phyloP scores from a whole-genome alignment of 768 basidiomycete genomes.

The Lactifluus echinatus region DNA sequence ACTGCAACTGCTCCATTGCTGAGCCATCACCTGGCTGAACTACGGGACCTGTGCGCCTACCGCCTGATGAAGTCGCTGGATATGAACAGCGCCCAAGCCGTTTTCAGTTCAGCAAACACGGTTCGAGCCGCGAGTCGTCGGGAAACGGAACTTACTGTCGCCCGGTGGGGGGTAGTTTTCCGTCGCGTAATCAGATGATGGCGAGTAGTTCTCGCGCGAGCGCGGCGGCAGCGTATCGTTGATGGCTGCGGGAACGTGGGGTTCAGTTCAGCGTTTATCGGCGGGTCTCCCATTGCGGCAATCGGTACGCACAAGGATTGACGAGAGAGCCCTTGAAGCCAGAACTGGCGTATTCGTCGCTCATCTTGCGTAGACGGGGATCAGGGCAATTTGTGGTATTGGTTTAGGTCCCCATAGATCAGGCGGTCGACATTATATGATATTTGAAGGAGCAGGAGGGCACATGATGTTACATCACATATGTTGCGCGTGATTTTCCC shows the following conservation, averaged over 20 bases:
- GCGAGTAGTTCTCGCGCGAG: slow-evolving; percentile 2
- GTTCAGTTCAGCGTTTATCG: background rate
- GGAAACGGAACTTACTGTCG: slow-evolving; percentile 10
- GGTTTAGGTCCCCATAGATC: background rate
- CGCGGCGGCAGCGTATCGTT: background rate
- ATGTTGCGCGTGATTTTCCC: background rate
- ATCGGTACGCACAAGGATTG: slow-evolving; percentile 9
- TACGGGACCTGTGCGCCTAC: slow-evolving; percentile 7
- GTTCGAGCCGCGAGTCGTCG: too few relatives aligned
- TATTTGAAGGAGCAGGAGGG: background rate
- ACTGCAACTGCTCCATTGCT: slow-evolving; percentile 1
- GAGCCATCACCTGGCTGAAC: background rate
- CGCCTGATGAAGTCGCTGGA: slow-evolving; percentile 19
- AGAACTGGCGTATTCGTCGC: slow-evolving; percentile 21
- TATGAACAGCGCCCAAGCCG: too few relatives aligned
- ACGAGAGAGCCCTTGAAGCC: slow-evolving; percentile 18
- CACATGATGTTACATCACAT: background rate
- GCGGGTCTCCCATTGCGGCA: background rate
- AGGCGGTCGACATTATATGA: background rate
- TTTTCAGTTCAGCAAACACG: background rate
- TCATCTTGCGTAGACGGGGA: background rate
- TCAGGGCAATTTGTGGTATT: background rate
- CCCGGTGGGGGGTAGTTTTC: slow-evolving; percentile 19
- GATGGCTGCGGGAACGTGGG: background rate
- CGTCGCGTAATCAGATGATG: slow-evolving; percentile 14